Base-by-base conservation (phyloP, 495 filamentous ascomycete species). In the Neurospora sp. region DNA sequence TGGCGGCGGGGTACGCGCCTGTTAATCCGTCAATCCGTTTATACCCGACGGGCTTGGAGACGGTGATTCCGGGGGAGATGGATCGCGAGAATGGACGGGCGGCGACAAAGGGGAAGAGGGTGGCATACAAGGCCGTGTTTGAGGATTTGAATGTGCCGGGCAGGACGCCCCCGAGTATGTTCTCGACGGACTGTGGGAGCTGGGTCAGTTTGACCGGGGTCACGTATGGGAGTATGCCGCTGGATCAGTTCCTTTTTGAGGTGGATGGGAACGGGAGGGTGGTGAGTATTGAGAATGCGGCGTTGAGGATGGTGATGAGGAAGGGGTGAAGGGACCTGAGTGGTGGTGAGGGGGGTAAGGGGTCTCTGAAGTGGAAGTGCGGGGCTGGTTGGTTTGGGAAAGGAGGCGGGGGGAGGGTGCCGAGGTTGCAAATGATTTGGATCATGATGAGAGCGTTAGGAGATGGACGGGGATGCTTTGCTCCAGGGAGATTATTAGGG, bases 161-260 rank as follows among this genome's bases (percentile, higher is more conserved):
- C 73, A 76, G 74, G 28, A 66, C 11, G 70, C 76, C 43, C 76
- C 78, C 54, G 8, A 73, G 72, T 4, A 83, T 84, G 82, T 84
- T 83, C 72, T 83, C 81, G 69, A 84, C 82, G 17, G 82, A 83
- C 28, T 88, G 86, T 76, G 82, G 83, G 5, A 84, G 84, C 8
- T 88, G 86, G 86, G 79, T 84, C 13, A 77, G 76, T 34, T 79
- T 89, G 62, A 88, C 86, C 74, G 76, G 77, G 40, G 78, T 80
- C 0, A 79, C 81, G 70, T 87, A 83, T 71, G 82, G 81, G 24
- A 79, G 81, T 19, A 79, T 78, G 71, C 80, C 82, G 66, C 74
- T 89, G 24, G 87, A 88, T 73, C 81, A 85, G 80, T 86, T 89
- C 73, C 76, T 86, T 9, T 88, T 89, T 72, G 77, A 78, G 9